phyloP scores from a whole-genome alignment of 352 stramenopile genomes.

The Halophytophthora polymorphica region DNA sequence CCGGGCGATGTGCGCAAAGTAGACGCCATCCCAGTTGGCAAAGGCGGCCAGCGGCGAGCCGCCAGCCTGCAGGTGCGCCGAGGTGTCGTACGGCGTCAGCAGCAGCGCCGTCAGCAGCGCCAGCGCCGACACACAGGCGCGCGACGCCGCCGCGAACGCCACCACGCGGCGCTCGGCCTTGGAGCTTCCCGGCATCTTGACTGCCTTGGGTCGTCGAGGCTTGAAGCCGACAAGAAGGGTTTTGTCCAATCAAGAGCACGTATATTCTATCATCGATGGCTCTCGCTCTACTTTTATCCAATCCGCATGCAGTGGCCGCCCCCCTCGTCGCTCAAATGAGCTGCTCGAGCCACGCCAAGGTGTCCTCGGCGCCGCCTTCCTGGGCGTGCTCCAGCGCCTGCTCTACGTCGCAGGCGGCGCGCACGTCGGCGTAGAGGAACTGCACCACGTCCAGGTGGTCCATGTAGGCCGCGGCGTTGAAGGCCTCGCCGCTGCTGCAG shows the following conservation, averaged over 20 bases:
- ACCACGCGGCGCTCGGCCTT: constrained; percentile 35
- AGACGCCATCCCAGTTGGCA: constrained; percentile 86
- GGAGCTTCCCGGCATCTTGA: too few relatives aligned
- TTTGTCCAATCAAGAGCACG: too few relatives aligned
- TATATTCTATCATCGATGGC: not conserved
- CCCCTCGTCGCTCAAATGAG: too few relatives aligned
- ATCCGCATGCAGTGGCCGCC: constrained; percentile 16
- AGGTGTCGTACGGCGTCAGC: constrained; percentile 72
- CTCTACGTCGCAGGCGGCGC: constrained; percentile 42
- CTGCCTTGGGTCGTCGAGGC: too few relatives aligned
- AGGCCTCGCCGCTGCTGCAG: constrained; percentile 47
- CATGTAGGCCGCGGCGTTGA: constrained; percentile 73
- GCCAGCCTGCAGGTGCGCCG: constrained; percentile 29
- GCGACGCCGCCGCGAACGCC: constrained; percentile 43
- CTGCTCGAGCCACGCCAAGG: constrained; percentile 51
- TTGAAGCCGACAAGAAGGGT: too few relatives aligned
- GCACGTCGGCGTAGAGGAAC: constrained; percentile 44
- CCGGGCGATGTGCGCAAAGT: constrained; percentile 68
- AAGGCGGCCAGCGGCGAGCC: constrained; percentile 36
- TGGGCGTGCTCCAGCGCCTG: constrained; percentile 62
- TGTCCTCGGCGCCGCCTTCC: constrained; percentile 62
- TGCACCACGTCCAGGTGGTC: constrained; percentile 58
- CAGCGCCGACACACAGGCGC: constrained; percentile 45
- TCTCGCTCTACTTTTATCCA: constrained; percentile 10
- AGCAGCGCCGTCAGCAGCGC: constrained; percentile 39